These are phyloP conservation scores for Moricandia moricandioides DNA, from an alignment of 345 rosid species.

Conservation along the genomic window DNA sequence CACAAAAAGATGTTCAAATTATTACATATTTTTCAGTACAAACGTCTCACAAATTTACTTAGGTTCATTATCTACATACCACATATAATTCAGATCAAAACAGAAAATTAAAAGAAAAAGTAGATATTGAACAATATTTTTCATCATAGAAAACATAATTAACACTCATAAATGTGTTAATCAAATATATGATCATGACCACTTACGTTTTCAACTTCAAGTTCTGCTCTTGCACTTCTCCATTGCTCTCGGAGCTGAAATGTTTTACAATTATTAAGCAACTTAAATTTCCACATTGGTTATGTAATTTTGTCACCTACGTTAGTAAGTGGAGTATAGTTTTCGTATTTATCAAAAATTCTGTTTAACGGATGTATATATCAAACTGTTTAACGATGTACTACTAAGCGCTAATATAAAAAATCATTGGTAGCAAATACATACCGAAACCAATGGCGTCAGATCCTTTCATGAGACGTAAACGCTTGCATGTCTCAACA, in stretches of 20 bases:
- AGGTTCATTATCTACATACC: conserved; percentile 35
- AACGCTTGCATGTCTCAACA: conserved; percentile 80
- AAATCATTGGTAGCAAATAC: neutral
- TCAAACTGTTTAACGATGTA: neutral
- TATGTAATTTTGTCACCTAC: neutral
- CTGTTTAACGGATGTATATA: too few relatives aligned
- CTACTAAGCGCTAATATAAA: neutral
- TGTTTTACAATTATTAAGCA: neutral
- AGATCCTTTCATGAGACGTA: conserved; percentile 84
- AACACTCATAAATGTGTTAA: conserved; percentile 37
- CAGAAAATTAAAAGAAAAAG: conserved; percentile 8
- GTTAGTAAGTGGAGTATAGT: neutral
- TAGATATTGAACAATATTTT: conserved; percentile 30
- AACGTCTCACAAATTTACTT: conserved; percentile 23
- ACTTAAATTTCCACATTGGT: neutral
- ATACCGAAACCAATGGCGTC: conserved; percentile 80
- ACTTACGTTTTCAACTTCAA: conserved; percentile 26
- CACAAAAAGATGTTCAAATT: conserved; percentile 25
- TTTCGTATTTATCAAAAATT: neutral
- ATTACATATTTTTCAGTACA: conserved; percentile 31
- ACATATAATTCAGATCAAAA: conserved; percentile 29
- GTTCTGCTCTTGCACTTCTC: conserved; percentile 74
- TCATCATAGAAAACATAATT: conserved; percentile 11
- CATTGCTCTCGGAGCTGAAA: conserved; percentile 81
- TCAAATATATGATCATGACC: conserved; percentile 25